Base-by-base conservation (phyloP, 2,329 filamentous ascomycete genomes). In the Apiospora arundinis region DNA sequence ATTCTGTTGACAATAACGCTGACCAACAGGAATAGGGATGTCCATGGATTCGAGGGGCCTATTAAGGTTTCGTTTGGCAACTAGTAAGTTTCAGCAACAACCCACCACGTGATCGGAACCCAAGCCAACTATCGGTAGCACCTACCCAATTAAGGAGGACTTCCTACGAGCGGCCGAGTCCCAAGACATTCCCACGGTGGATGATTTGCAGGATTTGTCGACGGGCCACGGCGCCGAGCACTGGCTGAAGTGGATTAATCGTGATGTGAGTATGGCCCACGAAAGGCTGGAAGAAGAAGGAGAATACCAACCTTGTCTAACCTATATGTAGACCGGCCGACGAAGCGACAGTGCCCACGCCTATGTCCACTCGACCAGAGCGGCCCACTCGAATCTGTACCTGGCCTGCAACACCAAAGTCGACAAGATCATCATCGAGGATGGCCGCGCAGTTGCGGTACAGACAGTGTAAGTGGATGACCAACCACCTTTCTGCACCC, bases 191-290 rank as follows among this genome's bases (percentile, higher is more conserved):
- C 93, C 83, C 0, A 85, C 89, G 16, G 93, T 93, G 16, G 92
- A 95, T 78, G 93, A 95, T 78, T 85, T 94, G 4, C 91, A 95
- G 79, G 93, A 95, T 76, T 83, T 95, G 69, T 83, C 83, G 40
- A 93, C 91, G 0, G 91, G 83, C 18, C 89, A 91, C 72, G 93
- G 93, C 73, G 93, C 92, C 65, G 92, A 95, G 82, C 92, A 95
- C 74, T 95, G 93, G 93, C 83, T 95, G 70, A 95, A 95, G 82
- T 95, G 93, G 93, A 95, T 95, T 81, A 95, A 95, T 77, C 88
- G 89, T 72, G 89, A 89, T 75, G 84, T 85, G 76, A 77, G 83
- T 73, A 37, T 52, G 32, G 32, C 32, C n/a, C 52, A 11, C 14
- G 42, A 16, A 6, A 49, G 32, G 23, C 40, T 11, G 14, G 2